These are phyloP conservation scores for Pleurotus pulmonarius DNA, from an alignment of 768 basidiomycete species.

Conservation along the genomic window DNA sequence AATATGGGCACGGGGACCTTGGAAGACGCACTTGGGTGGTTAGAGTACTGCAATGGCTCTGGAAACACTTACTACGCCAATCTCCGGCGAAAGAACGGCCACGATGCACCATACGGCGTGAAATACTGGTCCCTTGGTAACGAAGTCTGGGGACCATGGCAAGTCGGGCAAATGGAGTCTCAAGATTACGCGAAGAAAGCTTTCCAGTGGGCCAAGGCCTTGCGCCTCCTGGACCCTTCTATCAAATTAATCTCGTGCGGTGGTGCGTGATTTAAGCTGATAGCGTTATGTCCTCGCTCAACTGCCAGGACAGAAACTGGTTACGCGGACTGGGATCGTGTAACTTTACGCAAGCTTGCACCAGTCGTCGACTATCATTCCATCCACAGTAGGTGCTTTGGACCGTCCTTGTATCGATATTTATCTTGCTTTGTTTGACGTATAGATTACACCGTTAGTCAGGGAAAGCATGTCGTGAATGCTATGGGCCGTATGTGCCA, in stretches of 20 bases:
- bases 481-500: slow-evolving; percentile 43
- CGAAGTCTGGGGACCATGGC: slow-evolving; percentile 56
- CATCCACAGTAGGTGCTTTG: slow-evolving; percentile 28
- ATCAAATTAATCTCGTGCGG: slow-evolving; percentile 58
- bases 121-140: slow-evolving; percentile 29
- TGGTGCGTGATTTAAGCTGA: slow-evolving; percentile 23
- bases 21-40: slow-evolving; percentile 56
- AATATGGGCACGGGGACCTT: slow-evolving; percentile 66
- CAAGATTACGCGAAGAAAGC: slow-evolving; percentile 53
- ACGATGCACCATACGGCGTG: slow-evolving; percentile 51
- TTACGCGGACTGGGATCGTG: slow-evolving; percentile 39
- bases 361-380: slow-evolving; percentile 51
- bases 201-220: slow-evolving; percentile 58
- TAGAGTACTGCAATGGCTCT: slow-evolving; percentile 59
- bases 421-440: background rate
- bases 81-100: slow-evolving; percentile 53
- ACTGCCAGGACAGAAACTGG: slow-evolving; percentile 29
- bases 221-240: slow-evolving; percentile 51
- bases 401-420: background rate
- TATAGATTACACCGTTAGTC: slow-evolving; percentile 36
- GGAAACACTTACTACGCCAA: slow-evolving; percentile 50
- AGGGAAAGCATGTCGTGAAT: slow-evolving; percentile 46
- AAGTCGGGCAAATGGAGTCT: slow-evolving; percentile 55
- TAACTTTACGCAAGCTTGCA: slow-evolving; percentile 34
- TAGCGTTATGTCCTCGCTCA: slow-evolving; percentile 10